These are phyloP conservation scores for Clohesyomyces aquaticus DNA, from an alignment of 495 filamentous ascomycete species.

Conservation along the genomic window DNA sequence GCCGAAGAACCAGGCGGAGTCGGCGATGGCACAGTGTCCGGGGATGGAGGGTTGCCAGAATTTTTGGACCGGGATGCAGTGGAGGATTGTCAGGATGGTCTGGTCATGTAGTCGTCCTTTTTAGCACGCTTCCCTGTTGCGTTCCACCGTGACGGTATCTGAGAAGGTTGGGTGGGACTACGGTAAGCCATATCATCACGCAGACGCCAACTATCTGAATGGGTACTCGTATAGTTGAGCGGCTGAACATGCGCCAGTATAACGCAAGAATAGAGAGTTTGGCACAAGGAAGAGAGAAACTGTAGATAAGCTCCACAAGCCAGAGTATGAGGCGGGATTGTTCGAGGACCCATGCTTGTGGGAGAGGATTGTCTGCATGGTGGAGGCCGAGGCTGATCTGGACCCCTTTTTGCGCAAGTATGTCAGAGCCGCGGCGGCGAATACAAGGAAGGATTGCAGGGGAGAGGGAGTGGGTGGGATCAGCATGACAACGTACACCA, in stretches of 20 bases:
- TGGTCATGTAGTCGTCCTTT: neutral
- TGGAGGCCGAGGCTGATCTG: conserved; percentile 23
- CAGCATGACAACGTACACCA: conserved; percentile 16
- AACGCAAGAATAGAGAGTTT: conserved; percentile 37
- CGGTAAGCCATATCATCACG: conserved; percentile 30
- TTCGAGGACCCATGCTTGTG: neutral
- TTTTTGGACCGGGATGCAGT: conserved; percentile 32
- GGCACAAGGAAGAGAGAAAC: conserved; percentile 26
- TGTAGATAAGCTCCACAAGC: conserved; percentile 24
- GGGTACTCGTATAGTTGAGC: conserved; percentile 29
- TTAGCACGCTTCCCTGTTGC: neutral
- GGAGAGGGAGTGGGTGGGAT: neutral
- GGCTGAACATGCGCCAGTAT: conserved; percentile 39
- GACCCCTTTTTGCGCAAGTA: conserved; percentile 20
- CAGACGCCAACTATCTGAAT: conserved; percentile 22
- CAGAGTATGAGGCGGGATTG: conserved; percentile 20
- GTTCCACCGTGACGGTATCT: no score
- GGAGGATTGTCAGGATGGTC: conserved; percentile 36
- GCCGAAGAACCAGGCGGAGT: conserved; percentile 35
- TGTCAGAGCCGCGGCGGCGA: no score
- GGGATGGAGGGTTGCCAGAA: conserved; percentile 25
- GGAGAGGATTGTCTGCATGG: conserved; percentile 13
- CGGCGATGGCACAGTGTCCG: conserved; percentile 29
- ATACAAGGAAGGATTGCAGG: neutral
- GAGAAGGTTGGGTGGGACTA: no score